These are phyloP conservation scores for Lichtheimia corymbifera DNA, from an alignment of 371 early-diverging fungal species.

Conservation along the genomic window DNA sequence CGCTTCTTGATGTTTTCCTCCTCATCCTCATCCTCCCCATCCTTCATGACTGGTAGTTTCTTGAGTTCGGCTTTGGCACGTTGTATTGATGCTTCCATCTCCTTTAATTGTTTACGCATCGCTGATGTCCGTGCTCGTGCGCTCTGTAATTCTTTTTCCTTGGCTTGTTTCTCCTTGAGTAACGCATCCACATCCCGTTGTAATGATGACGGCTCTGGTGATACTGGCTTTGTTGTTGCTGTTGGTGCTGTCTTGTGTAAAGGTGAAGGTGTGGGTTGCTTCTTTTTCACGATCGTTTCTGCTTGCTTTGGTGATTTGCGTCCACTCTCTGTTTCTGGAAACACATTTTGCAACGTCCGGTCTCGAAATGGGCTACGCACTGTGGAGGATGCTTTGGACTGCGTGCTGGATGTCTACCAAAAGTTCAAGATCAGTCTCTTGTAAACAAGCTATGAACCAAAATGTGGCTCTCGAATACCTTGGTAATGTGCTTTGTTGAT, in stretches of 20 bases:
- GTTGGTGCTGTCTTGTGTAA: neutral
- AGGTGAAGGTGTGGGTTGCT: too few species aligned
- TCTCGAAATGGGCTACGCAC: slow-evolving; percentile 5
- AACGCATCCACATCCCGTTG: neutral
- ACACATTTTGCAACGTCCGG: neutral
- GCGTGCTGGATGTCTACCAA: neutral
- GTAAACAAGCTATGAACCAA: neutral
- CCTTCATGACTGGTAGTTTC: neutral
- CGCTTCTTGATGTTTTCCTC: slow-evolving; percentile 1
- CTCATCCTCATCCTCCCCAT: neutral
- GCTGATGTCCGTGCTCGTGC: neutral
- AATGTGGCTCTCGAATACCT: neutral
- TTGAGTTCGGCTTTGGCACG: neutral
- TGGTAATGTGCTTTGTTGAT: neutral
- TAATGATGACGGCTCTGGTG: neutral
- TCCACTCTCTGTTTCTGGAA: neutral
- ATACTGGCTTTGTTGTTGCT: neutral
- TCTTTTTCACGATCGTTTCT: too few species aligned
- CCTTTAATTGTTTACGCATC: neutral
- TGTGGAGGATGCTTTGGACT: slow-evolving; percentile 3
- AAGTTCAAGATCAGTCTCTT: neutral
- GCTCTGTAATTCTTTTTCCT: neutral
- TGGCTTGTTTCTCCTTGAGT: slow-evolving; percentile 2
- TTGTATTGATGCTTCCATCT: neutral
- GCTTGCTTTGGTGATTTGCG: too few species aligned